Base-by-base conservation (phyloP, 305 asterid species). In the Fraxinus xanthoxyloides region DNA sequence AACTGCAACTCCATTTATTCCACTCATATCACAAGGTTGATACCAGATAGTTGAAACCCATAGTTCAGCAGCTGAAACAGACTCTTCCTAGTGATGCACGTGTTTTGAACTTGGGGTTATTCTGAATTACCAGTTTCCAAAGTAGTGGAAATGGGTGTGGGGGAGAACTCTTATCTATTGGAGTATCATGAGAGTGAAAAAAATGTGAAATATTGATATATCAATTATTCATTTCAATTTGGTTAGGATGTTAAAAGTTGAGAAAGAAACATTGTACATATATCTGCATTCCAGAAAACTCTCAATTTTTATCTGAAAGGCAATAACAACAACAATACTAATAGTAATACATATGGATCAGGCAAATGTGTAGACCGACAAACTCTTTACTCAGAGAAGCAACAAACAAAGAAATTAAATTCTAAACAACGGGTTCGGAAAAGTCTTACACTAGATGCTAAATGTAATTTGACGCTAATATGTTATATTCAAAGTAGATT, bases 1-100 rank as follows among this genome's bases (percentile, higher is more conserved):
- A 35, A 70, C 67, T 31, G 54, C 77, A 63, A 75, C 80, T 35
- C 54, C 51, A 59, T 43, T 54, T 40, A 38, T 56, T 79, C 40
- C 31, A 73, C 40, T 83, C 78, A 28, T 82, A 51, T 21, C 23
- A 46, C 32, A 30, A 24, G 59, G 48, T 74, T 19, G 76, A 32
- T 32, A 31, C 26, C 40, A 70, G 46, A 70, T 32, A 70, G 76
- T 31, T 23, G 13, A 31, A 70, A 17, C 43, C 36, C 13, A 31
- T 70, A 70, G 23, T 70, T 32, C 76, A 70, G 76, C 36, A 32
- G 46, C 23, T 70, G 76, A 70, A 70, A 70, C 40, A 70, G 43
- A 69, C 46, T 70, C 23, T 2, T 70, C 24, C 75, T 17, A 15
- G 75, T 17, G 75, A 70, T 67, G 7, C 74, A 67, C 8, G n/a